Evolutionary conservation across 116 monocot genomes (phyloP).

Genomic region (Phalaenopsis hybrid): DNA sequence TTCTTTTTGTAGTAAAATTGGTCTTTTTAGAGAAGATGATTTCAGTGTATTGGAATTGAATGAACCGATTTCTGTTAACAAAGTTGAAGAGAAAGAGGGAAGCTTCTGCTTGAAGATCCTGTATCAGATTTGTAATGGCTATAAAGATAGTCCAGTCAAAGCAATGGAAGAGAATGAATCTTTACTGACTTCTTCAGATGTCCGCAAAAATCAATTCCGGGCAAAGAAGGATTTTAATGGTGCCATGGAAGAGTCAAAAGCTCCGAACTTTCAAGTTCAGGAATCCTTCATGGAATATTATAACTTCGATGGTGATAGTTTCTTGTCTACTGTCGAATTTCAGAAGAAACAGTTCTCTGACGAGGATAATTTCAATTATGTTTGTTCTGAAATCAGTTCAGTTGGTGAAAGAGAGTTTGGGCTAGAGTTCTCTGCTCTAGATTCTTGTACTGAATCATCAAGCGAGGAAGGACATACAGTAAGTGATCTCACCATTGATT

Average conservation of each 20-base stretch:
- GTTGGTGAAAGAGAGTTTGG: slow-evolving; percentile 7
- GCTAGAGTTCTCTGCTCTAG: slow-evolving; percentile 15
- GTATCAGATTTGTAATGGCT: not conserved
- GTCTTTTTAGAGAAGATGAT: slow-evolving; percentile 8
- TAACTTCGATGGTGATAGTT: slow-evolving; percentile 7
- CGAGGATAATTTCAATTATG: slow-evolving; percentile 3
- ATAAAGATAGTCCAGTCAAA: not conserved
- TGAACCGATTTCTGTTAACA: not conserved
- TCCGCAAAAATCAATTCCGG: slow-evolving; percentile 18
- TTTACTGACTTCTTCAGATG: slow-evolving; percentile 12
- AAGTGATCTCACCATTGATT: slow-evolving; percentile 22
- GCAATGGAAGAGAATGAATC: not conserved
- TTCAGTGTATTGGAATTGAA: not conserved
- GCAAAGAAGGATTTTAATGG: slow-evolving; percentile 35
- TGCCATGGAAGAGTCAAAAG: slow-evolving; percentile 33
- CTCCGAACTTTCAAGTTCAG: slow-evolving; percentile 24
- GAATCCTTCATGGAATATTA: slow-evolving; percentile 27
- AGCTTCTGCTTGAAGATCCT: slow-evolving; percentile 2
- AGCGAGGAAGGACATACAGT: too few relatives aligned
- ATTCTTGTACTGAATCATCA: slow-evolving; percentile 26
- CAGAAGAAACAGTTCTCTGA: not conserved
- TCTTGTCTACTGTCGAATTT: slow-evolving; percentile 3
- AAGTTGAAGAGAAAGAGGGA: slow-evolving; percentile 1
- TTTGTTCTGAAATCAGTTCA: slow-evolving; percentile 6
- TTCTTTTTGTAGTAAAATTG: not conserved